Evolutionary conservation across 352 stramenopile species (phyloP).

Genomic region (Pythium apleroticum): DNA sequence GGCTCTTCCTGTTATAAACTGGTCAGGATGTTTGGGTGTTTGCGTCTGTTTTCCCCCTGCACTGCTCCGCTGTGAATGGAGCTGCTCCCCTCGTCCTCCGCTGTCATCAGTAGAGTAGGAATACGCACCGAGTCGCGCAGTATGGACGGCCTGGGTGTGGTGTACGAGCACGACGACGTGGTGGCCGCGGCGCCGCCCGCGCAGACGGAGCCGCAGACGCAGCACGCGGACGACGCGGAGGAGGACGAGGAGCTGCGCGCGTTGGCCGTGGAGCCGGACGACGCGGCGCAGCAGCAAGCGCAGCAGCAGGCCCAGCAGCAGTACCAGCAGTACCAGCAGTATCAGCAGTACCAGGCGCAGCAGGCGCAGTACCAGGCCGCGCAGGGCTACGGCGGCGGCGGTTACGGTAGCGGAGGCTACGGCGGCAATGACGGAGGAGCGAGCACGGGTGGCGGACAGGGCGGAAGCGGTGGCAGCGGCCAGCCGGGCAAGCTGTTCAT

Average conservation of each 20-base stretch:
- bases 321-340: slow-evolving; percentile 45
- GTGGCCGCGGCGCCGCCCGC: slow-evolving; percentile 23
- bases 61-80: slow-evolving; percentile 26
- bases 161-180: slow-evolving; percentile 76
- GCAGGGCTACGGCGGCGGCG: slow-evolving; percentile 32
- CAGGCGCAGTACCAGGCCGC: slow-evolving; percentile 37
- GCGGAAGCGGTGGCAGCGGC: slow-evolving; percentile 21
- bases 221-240: slow-evolving; percentile 31
- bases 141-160: slow-evolving; percentile 73
- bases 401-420: slow-evolving; percentile 21
- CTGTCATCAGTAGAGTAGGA: slow-evolving; percentile 9
- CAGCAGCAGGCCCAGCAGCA: slow-evolving; percentile 23
- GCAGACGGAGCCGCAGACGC: slow-evolving; percentile 14
- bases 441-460: neutral
- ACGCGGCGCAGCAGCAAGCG: slow-evolving; percentile 29
- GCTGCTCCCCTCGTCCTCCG: slow-evolving; percentile 1
- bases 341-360: slow-evolving; percentile 30
- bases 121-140: neutral
- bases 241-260: slow-evolving; percentile 74
- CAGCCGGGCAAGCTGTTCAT: slow-evolving; percentile 89
- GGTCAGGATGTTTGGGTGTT: slow-evolving; percentile 13
- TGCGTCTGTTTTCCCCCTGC: slow-evolving; percentile 16
- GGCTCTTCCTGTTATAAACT: neutral
- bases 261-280: slow-evolving; percentile 60
- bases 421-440: neutral